These are phyloP conservation scores for Linnemannia elongata DNA, from an alignment of 192 early-diverging fungal species.

Conservation along the genomic window DNA sequence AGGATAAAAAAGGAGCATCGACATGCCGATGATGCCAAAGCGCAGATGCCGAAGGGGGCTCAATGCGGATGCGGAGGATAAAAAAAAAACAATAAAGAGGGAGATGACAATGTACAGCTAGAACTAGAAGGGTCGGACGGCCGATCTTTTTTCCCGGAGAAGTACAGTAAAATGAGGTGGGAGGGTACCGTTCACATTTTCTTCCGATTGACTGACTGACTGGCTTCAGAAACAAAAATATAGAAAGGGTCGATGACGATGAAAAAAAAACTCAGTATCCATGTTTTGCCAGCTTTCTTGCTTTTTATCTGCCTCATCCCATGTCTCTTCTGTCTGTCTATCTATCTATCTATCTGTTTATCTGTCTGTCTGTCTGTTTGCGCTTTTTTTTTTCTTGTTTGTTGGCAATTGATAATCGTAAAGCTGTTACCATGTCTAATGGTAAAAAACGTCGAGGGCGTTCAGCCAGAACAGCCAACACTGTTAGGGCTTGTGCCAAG, in stretches of 20 bases:
- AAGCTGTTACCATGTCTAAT: not conserved
- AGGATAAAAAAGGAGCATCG: not conserved
- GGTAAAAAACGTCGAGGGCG: not conserved
- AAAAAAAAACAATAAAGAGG: not conserved
- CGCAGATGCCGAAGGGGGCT: not conserved
- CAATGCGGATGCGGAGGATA: not conserved
- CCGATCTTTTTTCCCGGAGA: constrained; percentile 9
- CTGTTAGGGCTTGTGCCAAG: not conserved
- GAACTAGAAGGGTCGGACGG: not conserved
- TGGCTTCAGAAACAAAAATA: not conserved
- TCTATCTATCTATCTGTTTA: too few species aligned
- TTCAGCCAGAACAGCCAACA: not conserved
- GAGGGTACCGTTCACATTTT: not conserved
- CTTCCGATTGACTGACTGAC: not conserved
- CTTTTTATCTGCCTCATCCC: not conserved
- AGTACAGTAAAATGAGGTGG: not conserved
- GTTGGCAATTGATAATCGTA: not conserved
- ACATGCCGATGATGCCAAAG: constrained; percentile 10
- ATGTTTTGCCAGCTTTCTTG: not conserved
- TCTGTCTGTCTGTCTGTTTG: not conserved
- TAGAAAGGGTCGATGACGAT: not conserved
- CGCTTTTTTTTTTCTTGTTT: not conserved
- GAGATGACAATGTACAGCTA: not conserved
- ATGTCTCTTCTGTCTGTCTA: too few species aligned
- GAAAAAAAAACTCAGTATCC: not conserved